Base-by-base conservation (phyloP, 371 early-diverging fungal genomes). In the Dentiscutata heterogama region DNA sequence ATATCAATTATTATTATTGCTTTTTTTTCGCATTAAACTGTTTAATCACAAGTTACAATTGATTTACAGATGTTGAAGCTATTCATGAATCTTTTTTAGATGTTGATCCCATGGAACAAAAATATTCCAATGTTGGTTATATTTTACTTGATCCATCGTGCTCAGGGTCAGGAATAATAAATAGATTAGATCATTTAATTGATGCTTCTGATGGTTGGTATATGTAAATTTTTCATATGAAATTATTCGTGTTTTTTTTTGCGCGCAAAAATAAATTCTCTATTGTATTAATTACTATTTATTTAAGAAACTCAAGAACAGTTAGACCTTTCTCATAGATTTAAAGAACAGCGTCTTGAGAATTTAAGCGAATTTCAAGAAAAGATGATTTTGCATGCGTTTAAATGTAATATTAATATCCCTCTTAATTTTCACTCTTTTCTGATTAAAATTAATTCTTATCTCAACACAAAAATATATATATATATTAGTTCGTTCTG, bases 101-200 rank as follows among this genome's bases (percentile, higher is more conserved):
- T 27, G 85, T 89, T 13, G 90, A 96, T 82, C 91, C 92, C 2
- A 80, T 86, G 6, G 93, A 93, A 77, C 86, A 90, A 11, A 77
- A 86, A 51, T 96, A 91, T 83, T 87, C 89, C 1, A 79, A 93
- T 68, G 97, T 97, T 8, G 95, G 97, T 75, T 97, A 97, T 87
- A 94, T 98, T 68, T 86, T 99, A 56, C 87, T 99, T 56, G 99
- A 99, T 88, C 99, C 99, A 18, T 96, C 97, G 6, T 99, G 99
- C 85, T 97, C 98, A 56, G 99, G 99, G 2, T 97, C 98, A 22
- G 99, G 99, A 3, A 99, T 98, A 60, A 92, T 96, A 68, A 93
- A 93, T 73, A 89, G 97, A 58, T 83, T 97, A 83, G 97, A 98
- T 82, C 91, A 93, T 77, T 87, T 97, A 18, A 90, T 96, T 0